Conservation (phyloP, 2,329 filamentous ascomycete genomes). For the Xylaria sp. region DNA sequence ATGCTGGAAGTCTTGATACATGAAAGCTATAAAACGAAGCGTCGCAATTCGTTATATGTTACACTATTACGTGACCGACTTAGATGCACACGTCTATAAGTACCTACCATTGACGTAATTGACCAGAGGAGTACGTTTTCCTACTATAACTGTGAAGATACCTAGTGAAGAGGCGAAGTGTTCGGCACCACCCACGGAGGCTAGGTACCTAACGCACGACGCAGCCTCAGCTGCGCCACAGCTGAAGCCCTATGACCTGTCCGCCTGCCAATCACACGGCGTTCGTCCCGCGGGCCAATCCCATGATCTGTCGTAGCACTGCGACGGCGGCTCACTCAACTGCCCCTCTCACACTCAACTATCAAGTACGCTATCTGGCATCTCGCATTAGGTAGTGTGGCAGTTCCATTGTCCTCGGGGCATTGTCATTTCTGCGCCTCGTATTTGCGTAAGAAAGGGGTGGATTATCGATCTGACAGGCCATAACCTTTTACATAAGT, state of each 20-base stretch:
- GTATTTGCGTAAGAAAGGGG: not conserved
- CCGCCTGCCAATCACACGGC: conserved; percentile 4
- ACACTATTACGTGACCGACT: not conserved
- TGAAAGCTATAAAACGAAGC: not conserved
- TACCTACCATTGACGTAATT: not conserved
- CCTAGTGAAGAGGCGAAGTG: too few species aligned
- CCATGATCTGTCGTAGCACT: not conserved
- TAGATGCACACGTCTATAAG: not conserved
- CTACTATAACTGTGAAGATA: too few species aligned
- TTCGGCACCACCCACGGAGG: too few species aligned
- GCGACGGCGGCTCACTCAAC: too few species aligned
- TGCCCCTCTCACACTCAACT: too few species aligned
- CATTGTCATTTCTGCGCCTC: conserved; percentile 2
- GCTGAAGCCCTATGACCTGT: conserved; percentile 29
- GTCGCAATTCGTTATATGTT: not conserved
- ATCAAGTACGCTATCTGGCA: too few species aligned
- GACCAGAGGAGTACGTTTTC: too few species aligned
- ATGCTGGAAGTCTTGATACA: conserved; percentile 13
- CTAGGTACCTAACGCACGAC: conserved; percentile 2
- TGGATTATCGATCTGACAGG: not conserved
- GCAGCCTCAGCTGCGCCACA: conserved; percentile 33
- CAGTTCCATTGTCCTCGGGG: conserved; percentile 9
- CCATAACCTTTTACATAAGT: not conserved
- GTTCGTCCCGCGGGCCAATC: not conserved
- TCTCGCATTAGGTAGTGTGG: not conserved